Base-by-base conservation (phyloP, 208 protist species). In the Wallacemonas sp. region DNA sequence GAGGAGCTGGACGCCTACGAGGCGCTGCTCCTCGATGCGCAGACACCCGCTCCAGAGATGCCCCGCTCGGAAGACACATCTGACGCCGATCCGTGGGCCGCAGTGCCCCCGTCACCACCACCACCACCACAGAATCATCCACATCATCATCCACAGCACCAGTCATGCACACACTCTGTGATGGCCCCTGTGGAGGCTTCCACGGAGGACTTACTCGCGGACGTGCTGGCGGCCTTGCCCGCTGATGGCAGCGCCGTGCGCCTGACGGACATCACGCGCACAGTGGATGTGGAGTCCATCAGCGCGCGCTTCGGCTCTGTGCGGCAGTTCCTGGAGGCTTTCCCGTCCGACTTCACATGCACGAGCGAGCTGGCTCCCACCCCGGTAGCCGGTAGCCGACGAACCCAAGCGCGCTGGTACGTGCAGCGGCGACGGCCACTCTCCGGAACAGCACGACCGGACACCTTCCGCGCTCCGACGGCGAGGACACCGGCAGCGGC, bases 1-100 rank as follows among this genome's bases (percentile, higher is more conserved):
- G 42, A 63, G 26, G 82, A 77, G 32, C 72, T 90, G 25, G 79
- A 89, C 41, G 87, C 81, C 7, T 93, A 91, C 66, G 87, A 93
- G 55, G 76, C 78, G 3, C 42, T 93, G 12, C 68, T 93, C 28
- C 28, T 91, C 12, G 57, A 77, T 23, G 73, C 76, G n/a, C n/a
- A n/a, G n/a, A n/a, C n/a, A n/a, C n/a, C n/a, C n/a, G n/a, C n/a
- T n/a, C n/a, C n/a, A n/a, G n/a, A n/a, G n/a, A n/a, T n/a, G n/a
- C n/a, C n/a, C n/a, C n/a, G n/a, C n/a, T n/a, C n/a, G n/a, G n/a
- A n/a, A n/a, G n/a, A n/a, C n/a, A n/a, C n/a, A n/a, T n/a, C n/a
- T n/a, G n/a, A n/a, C n/a, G n/a, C n/a, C n/a, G n/a, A n/a, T n/a
- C n/a, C n/a, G n/a, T n/a, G n/a, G n/a, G n/a, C n/a, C n/a, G n/a